Evolutionary conservation across 805 yeast genomes (phyloP).

Genomic region (Grigorovia jiainica): DNA sequence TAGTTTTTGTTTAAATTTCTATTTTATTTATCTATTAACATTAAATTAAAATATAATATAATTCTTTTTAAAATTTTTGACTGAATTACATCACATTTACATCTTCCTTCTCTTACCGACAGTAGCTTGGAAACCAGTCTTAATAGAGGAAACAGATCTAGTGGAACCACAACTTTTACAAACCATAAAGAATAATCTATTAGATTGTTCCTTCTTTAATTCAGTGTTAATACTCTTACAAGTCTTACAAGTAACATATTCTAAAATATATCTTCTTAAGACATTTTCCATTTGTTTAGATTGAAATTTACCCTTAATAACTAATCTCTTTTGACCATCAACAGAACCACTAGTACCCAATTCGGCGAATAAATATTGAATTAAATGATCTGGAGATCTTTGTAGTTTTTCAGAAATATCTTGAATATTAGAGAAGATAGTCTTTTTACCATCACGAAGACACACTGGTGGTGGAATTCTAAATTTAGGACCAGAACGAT

Average conservation of each 20-base stretch:
- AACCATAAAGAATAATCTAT: conserved; percentile 93
- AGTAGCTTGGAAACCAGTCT: conserved; percentile 99
- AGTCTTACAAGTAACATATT: conserved; percentile 97
- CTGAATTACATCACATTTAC: conserved; percentile 9
- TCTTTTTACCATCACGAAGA: conserved; percentile 97
- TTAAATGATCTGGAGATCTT: conserved; percentile 93
- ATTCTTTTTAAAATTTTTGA: no score
- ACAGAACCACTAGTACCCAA: conserved; percentile 99
- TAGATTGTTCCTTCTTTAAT: conserved; percentile 88
- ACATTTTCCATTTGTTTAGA: conserved; percentile 96
- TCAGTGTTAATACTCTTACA: conserved; percentile 97
- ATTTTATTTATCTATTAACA: no score
- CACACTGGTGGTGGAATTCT: conserved; percentile 97
- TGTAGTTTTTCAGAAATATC: conserved; percentile 90
- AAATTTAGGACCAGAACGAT: conserved; percentile 81
- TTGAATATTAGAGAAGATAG: conserved; percentile 91
- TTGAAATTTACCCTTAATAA: conserved; percentile 96
- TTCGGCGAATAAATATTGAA: conserved; percentile 94
- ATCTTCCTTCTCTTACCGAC: conserved; percentile 80
- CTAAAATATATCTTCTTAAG: conserved; percentile 90
- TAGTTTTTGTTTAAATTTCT: no score
- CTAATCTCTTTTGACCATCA: conserved; percentile 94
- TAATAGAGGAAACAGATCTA: conserved; percentile 91
- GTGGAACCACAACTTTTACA: conserved; percentile 98
- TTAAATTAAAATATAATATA: no score